Base-by-base conservation (phyloP, 2,329 filamentous ascomycete species). In the Davidsoniella eucalypti region DNA sequence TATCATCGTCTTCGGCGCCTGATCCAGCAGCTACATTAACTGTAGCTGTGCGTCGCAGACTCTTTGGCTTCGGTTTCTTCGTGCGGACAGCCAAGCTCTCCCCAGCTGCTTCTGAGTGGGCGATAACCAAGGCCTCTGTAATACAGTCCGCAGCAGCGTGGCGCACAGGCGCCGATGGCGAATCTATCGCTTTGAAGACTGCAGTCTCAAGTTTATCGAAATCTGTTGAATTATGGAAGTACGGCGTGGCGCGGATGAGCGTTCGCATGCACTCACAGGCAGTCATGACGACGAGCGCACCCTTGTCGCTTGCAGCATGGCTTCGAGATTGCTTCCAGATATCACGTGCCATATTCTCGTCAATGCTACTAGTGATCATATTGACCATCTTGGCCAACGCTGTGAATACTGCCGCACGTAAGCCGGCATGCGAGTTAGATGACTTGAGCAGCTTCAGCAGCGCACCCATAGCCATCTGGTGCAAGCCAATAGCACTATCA, bases 271-370 rank as follows among this genome's bases (percentile, higher is more conserved):
- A 93, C 56, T 79, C 79, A 59, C 84, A 93, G 7, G 86, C 84
- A 51, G 79, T 76, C 14, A 82, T 75, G 61, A 94, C 78, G 6
- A 90, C 87, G 33, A 94, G 72, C 2, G 79, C 72, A 3, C 87
- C 84, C 64, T 92, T 96, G 64, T 98, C 93, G 53, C 72, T 73
- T 0, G 79, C 73, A 25, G 83, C 83, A 57, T 83, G 75, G 63
- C 73, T 86, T 55, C 92, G 80, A 23, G 80, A 82, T 62, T 90
- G 84, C 64, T 95, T 98, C 87, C 87, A 96, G 14, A 93, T 77
- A 62, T 95, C 88, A 59, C 87, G 79, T n/a, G 84, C 84, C 37
- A 88, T 72, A 50, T 69, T 71, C 64, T 98, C 92, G 58, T 98
- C 92, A 58, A 90, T 72, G 54, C 85, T 87, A 4, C 72, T 71